Evolutionary conservation across 768 basidiomycete species (phyloP).

Genomic region (Boletus coccyginus): DNA sequence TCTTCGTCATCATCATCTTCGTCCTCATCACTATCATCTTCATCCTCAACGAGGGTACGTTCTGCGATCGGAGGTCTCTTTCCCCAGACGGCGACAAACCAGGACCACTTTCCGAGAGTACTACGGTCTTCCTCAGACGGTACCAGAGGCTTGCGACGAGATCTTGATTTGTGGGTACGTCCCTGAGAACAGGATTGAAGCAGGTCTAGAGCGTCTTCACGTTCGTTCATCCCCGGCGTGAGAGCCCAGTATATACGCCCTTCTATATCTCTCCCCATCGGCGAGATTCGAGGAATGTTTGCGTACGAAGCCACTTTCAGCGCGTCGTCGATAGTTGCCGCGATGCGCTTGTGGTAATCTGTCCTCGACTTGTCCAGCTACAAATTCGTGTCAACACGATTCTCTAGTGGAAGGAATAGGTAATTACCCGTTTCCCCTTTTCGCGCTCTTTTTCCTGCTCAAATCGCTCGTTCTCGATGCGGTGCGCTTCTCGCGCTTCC

Average conservation of each 20-base stretch:
- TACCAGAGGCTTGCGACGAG: constrained; percentile 37
- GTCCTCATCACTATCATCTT: constrained; percentile 22
- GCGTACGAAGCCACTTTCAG: constrained; percentile 46
- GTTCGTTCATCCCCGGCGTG: constrained; percentile 56
- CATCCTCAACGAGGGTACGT: constrained; percentile 23
- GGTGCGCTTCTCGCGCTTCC: constrained; percentile 48
- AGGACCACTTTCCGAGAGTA: constrained; percentile 61
- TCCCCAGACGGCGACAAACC: constrained; percentile 79
- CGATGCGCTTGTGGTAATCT: constrained; percentile 46
- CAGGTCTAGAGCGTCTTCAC: constrained; percentile 43
- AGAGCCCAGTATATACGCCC: constrained; percentile 69
- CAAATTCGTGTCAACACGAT: constrained; percentile 1
- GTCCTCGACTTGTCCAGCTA: constrained; percentile 45
- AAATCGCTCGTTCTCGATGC: constrained; percentile 30
- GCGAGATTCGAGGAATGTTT: constrained; percentile 51
- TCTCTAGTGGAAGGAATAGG: not conserved
- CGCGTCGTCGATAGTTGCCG: constrained; percentile 53
- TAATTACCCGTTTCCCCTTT: constrained; percentile 32
- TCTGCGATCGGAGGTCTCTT: constrained; percentile 40
- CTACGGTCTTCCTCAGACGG: constrained; percentile 49
- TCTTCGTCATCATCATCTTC: constrained; percentile 34
- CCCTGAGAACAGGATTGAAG: constrained; percentile 25
- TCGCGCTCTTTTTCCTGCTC: constrained; percentile 49
- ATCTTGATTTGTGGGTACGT: constrained; percentile 34
- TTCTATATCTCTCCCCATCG: constrained; percentile 67